A percentile compares a stretch with the other conserved stretches of the same genome.
Evolutionary conservation across 129 eudicot species (phyloP).

Genomic region (Glebionis coronaria): DNA sequence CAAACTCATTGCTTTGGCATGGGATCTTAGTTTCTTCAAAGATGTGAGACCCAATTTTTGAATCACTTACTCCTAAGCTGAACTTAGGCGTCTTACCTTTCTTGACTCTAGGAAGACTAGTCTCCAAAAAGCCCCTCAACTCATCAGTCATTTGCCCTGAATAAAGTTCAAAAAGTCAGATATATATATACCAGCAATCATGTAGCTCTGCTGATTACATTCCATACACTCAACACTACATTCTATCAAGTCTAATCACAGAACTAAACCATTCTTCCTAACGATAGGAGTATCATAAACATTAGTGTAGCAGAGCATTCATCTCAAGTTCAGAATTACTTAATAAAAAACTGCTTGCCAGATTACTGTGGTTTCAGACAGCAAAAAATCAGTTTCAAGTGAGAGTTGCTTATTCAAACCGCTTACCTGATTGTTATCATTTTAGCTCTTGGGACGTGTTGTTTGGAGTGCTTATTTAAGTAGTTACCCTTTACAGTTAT

Average conservation of each 20-base stretch:
- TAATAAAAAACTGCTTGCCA: too few species aligned
- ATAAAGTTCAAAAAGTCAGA: background rate
- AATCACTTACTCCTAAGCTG: constrained; percentile 72
- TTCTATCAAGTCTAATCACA: background rate
- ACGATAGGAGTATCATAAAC: background rate
- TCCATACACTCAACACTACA: background rate
- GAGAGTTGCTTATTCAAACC: too few species aligned
- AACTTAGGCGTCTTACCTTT: constrained; percentile 79
- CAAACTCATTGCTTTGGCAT: constrained; percentile 86
- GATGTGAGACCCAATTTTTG: constrained; percentile 82
- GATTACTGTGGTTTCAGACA: too few species aligned
- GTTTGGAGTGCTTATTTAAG: too few species aligned
- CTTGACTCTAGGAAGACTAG: constrained; percentile 65
- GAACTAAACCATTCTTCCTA: background rate
- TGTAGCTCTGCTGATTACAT: background rate
- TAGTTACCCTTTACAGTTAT: too few species aligned
- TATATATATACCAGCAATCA: constrained; percentile 7
- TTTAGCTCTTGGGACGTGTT: too few species aligned
- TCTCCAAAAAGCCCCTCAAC: constrained; percentile 76
- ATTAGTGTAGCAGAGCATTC: background rate
- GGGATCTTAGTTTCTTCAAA: constrained; percentile 74
- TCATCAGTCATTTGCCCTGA: constrained; percentile 91
- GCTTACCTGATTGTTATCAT: too few species aligned
- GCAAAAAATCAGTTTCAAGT: too few species aligned
- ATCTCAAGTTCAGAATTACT: background rate